Base-by-base conservation (phyloP, 2,329 filamentous ascomycete genomes). In the Hymenotorrendiella dingleyae region DNA sequence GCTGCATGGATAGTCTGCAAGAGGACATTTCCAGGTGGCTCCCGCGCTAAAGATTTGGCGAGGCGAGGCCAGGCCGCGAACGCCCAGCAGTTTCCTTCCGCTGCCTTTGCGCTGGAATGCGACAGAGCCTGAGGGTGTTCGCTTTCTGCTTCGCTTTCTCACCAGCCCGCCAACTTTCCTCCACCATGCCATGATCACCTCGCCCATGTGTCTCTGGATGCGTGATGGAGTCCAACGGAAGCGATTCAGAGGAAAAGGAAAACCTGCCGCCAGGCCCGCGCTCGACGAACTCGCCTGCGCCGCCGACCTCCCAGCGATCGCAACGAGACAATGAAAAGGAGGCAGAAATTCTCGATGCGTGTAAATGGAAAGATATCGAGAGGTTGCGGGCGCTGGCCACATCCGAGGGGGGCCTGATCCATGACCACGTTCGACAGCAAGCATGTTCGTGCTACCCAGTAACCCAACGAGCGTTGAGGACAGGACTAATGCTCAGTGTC, bases 381-480 rank as follows among this genome's bases (percentile, higher is more conserved):
- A 64, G 66, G 32, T 69, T 89, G 42, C 69, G 74, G 47, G 57
- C 57, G 10, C 67, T 84, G 47, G 82, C 84, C 28, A 73, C 75
- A 39, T 77, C 78, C 1, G 65, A 70, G 40, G 83, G 80, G n/a
- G 84, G 84, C 14, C 73, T 88, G 49, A 59, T 87, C 43, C 73
- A 71, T 16, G 84, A 89, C 60, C 66, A 71, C 21, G 64, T 93
- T 49, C 82, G 90, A 53, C 76, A 77, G 58, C 68, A 71, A 63
- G 88, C 86, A 54, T 96, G 91, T 94, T 76, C 66, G 86, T 77
- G 24, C 49, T 36, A 43, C 51, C 29, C 85, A 77, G 24, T 48
- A 35, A 46, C 50, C 36, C 12, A 29, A 34, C 30, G 21, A 43
- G n/a, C 32, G 16, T 19, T 21, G 42, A 23, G 42, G 40, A 29